Conservation (phyloP, 2,329 filamentous ascomycete species). For the Cladosporium sp. region DNA sequence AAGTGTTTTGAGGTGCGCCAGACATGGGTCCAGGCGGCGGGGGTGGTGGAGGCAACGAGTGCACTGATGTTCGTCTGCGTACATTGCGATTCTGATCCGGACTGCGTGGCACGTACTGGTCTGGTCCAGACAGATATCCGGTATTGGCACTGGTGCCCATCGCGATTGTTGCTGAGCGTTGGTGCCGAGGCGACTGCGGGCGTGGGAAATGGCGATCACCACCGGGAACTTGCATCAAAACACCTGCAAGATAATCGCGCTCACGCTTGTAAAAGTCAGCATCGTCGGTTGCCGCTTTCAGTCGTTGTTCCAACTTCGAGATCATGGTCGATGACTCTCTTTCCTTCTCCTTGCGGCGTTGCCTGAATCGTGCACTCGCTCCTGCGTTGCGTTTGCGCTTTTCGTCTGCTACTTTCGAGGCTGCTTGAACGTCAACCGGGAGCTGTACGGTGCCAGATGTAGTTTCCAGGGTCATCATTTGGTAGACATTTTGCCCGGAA, state of each 20-base stretch:
- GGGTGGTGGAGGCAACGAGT: constrained; percentile 22
- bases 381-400: constrained; percentile 82
- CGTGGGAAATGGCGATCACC: constrained; percentile 43
- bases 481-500: constrained; percentile 43
- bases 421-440: constrained; percentile 74
- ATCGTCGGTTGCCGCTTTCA: constrained; percentile 64
- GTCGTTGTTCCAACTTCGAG: constrained; percentile 63
- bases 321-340: constrained; percentile 67
- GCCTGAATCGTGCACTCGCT: constrained; percentile 77
- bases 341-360: constrained; percentile 78
- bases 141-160: constrained; percentile 12
- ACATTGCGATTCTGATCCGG: constrained; percentile 27
- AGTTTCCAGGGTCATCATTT: constrained; percentile 52
- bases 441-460: constrained; percentile 54
- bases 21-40: constrained; percentile 13
- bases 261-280: constrained; percentile 71
- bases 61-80: constrained; percentile 24
- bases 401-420: constrained; percentile 77
- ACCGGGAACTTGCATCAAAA: constrained; percentile 58
- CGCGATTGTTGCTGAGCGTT: constrained; percentile 19
- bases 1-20: constrained; percentile 4
- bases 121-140: constrained; percentile 21
- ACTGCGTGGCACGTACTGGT: constrained; percentile 20
- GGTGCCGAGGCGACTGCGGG: constrained; percentile 39
- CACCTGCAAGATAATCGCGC: constrained; percentile 65